These are phyloP conservation scores for Paraphoma sp. DNA, from an alignment of 2,329 filamentous ascomycete genomes.

Conservation along the genomic window DNA sequence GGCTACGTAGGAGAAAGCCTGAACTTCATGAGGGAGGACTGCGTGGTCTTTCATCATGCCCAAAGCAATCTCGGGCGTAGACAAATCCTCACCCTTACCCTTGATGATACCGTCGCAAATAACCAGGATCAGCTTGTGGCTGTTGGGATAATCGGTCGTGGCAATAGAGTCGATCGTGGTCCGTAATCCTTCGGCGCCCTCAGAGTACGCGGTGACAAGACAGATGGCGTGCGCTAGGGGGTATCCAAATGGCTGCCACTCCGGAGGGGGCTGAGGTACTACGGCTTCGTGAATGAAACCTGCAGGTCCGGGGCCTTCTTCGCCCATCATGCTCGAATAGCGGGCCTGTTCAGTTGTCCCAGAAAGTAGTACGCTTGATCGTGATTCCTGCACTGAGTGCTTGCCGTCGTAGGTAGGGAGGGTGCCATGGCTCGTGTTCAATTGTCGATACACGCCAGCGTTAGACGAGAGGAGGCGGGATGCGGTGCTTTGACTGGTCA, in stretches of 20 bases:
- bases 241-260: slow-evolving; percentile 97
- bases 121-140: slow-evolving; percentile 95
- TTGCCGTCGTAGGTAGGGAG: slow-evolving; percentile 55
- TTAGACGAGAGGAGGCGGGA: slow-evolving; percentile 74
- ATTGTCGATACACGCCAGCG: slow-evolving; percentile 69
- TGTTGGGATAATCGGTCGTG: slow-evolving; percentile 98
- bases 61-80: slow-evolving; percentile 88
- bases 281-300: slow-evolving; percentile 98
- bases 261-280: slow-evolving; percentile 92
- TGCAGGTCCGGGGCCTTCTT: slow-evolving; percentile 79
- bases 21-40: slow-evolving; percentile 78
- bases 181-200: slow-evolving; percentile 89
- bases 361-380: slow-evolving; percentile 53
- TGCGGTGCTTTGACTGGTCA: slow-evolving; percentile 86
- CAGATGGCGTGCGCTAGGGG: slow-evolving; percentile 93
- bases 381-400: slow-evolving; percentile 40
- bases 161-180: slow-evolving; percentile 96
- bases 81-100: slow-evolving; percentile 83
- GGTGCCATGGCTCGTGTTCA: slow-evolving; percentile 64
- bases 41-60: slow-evolving; percentile 95
- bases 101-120: slow-evolving; percentile 98
- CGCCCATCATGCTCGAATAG: slow-evolving; percentile 62
- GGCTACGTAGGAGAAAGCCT: slow-evolving; percentile 93
- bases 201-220: slow-evolving; percentile 94
- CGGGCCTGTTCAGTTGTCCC: slow-evolving; percentile 52